Evolutionary conservation across 208 protist genomes (phyloP).

Genomic region (Leishmania arabica): DNA sequence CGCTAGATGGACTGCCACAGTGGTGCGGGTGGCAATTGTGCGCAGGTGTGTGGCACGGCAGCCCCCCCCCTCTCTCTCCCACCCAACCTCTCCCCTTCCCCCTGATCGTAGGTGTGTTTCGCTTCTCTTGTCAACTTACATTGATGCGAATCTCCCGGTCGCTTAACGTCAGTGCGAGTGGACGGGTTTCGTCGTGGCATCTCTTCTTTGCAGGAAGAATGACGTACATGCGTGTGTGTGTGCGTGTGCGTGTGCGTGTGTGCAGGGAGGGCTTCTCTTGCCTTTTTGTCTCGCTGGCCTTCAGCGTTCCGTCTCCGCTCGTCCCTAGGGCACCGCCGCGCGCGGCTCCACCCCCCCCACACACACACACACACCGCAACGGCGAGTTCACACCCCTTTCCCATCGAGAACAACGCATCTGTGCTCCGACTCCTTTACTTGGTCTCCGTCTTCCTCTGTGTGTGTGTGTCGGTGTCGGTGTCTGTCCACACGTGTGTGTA

Average conservation of each 20-base stretch:
- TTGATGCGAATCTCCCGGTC: not conserved
- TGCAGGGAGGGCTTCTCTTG: not conserved
- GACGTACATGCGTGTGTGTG: not conserved
- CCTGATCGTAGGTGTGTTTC: not conserved
- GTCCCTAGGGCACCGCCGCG: not conserved
- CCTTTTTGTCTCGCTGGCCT: not conserved
- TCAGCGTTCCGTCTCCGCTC: not conserved
- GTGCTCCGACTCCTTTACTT: not conserved
- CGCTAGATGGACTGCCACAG: not conserved
- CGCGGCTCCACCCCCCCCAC: not conserved
- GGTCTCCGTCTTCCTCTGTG: not conserved
- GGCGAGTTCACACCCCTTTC: not conserved
- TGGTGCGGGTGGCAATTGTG: not conserved
- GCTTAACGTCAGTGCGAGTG: not conserved
- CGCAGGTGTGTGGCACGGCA: not conserved
- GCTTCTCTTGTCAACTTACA: not conserved
- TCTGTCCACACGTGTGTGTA: too few species aligned
- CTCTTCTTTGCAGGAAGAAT: not conserved
- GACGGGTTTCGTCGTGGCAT: not conserved
- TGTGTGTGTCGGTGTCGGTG: not conserved
- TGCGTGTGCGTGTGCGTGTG: too few species aligned
- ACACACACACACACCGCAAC: too few species aligned
- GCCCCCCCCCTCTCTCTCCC: not conserved
- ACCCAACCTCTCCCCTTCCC: not conserved
- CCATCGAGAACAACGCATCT: not conserved